phyloP scores from a whole-genome alignment of 2,329 filamentous ascomycete species.

The Phialophora macrospora region DNA sequence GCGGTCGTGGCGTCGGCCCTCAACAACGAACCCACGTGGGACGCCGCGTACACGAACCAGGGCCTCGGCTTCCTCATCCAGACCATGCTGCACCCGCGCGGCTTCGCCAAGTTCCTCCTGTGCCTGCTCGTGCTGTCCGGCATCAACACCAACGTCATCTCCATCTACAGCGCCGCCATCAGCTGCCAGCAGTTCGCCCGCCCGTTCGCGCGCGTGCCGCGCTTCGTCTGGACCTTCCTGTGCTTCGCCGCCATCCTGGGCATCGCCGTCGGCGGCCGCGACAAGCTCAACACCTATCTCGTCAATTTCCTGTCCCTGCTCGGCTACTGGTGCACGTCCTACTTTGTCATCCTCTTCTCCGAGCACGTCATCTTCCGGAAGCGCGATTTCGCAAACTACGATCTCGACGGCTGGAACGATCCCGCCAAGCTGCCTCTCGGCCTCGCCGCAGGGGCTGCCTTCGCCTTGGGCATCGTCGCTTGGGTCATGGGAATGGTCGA shows the following conservation, averaged over 20 bases:
- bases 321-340: constrained; percentile 58
- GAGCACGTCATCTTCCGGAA: constrained; percentile 58
- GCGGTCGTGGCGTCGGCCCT: constrained; percentile 52
- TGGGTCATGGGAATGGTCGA: constrained; percentile 65
- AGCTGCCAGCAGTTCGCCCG: constrained; percentile 50
- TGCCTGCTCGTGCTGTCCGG: constrained; percentile 49
- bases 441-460: constrained; percentile 51
- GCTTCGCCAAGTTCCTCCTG: constrained; percentile 54
- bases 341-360: constrained; percentile 55
- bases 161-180: constrained; percentile 47
- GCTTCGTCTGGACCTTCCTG: constrained; percentile 56
- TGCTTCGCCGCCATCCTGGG: constrained; percentile 54
- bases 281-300: constrained; percentile 53
- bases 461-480: constrained; percentile 52
- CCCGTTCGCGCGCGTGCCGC: constrained; percentile 52
- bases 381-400: constrained; percentile 51
- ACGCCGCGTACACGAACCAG: constrained; percentile 45
- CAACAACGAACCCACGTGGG: constrained; percentile 50
- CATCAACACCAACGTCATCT: constrained; percentile 56
- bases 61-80: constrained; percentile 56
- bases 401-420: constrained; percentile 57
- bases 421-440: constrained; percentile 52
- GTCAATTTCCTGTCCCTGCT: constrained; percentile 56
- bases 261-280: constrained; percentile 51
- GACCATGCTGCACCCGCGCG: constrained; percentile 51